Conservation (phyloP, 169 alveolate species). For the Sarcocystis neurona region DNA sequence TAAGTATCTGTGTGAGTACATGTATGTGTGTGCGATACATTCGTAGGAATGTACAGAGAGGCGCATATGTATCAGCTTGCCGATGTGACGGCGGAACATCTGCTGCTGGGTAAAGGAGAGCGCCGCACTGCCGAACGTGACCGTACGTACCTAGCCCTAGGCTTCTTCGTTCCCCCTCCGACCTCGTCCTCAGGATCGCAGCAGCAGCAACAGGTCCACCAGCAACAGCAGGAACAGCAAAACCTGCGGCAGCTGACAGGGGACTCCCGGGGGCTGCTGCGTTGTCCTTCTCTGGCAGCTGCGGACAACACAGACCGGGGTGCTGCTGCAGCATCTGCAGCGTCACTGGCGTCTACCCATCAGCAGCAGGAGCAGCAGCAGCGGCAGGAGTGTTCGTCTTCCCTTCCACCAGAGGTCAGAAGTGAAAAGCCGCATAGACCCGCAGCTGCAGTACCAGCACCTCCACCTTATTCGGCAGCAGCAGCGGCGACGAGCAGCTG, state of each 20-base stretch:
- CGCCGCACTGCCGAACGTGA: constrained; percentile 23
- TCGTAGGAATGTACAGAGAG: constrained; percentile 66
- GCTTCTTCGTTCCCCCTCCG: constrained; percentile 21
- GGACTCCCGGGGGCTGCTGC: not conserved
- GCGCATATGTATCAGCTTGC: constrained; percentile 58
- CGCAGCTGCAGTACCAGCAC: not conserved
- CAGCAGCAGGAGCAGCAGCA: not conserved
- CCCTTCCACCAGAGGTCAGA: not conserved
- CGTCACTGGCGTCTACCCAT: not conserved
- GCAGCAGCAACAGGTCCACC: not conserved
- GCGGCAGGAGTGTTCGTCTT: not conserved
- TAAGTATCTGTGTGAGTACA: not conserved
- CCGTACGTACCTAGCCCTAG: not conserved
- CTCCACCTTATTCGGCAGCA: not conserved
- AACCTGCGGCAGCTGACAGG: not conserved
- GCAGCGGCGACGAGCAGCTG: not conserved
- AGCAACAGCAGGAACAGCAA: not conserved
- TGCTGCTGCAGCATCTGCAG: constrained; percentile 22
- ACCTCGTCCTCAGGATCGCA: not conserved
- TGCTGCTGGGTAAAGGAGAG: constrained; percentile 61
- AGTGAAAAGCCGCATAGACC: not conserved
- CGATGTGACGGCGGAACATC: constrained; percentile 63
- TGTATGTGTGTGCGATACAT: too few relatives aligned
- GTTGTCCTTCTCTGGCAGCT: not conserved
- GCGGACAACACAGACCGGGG: not conserved